Evolutionary conservation across 176 grass and related monocot species (phyloP), one percentile per base, ranked within the genome.

Genomic region (Phragmites australis): DNA sequence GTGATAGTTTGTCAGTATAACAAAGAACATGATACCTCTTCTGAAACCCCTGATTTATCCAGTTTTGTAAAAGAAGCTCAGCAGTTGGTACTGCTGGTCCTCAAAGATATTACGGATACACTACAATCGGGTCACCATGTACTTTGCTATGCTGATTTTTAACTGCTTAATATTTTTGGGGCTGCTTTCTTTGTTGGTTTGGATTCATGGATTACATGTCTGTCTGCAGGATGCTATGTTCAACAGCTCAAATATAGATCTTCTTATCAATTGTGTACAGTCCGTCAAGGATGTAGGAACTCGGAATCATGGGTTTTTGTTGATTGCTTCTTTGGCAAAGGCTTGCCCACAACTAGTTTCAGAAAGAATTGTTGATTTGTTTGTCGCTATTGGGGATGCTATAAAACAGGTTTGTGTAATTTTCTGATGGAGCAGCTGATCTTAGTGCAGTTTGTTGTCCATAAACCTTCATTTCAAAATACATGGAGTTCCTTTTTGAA

Each of bases 31-130:
- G 73, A 46, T 30, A 69, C 63, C 50, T 47, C 81, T 70, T 83
- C 81, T 79, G 85, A 82, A 88, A 81, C 68, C 70, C 13, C 44
- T 66, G 77, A 87, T 60, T 82, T 78, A 14, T 74, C 76, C 22
- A 83, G 51, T 78, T 65, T 80, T 31, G 60, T 93, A 25, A 90
- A 91, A 83, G 90, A 91, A 93, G 78, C 81, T 71, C 89, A 88
- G 65, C 86, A 91, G 48, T 88, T 86, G 67, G 70, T 87, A 89
- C 83, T 98, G 45, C 41, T 98, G 46, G 81, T 90, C 65, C 90
- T 98, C 16, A 98, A 94, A 83, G 95, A 98, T 90, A 94, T 98
- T 59, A 90, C 68, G 1, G 95, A 94, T 89, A 89, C 92, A 32
- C 74, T 93, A 31, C 61, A 89, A 49, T n/a, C 69, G 6, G 76